Conservation (phyloP, 495 filamentous ascomycete genomes). For the Daldinia concentrica region DNA sequence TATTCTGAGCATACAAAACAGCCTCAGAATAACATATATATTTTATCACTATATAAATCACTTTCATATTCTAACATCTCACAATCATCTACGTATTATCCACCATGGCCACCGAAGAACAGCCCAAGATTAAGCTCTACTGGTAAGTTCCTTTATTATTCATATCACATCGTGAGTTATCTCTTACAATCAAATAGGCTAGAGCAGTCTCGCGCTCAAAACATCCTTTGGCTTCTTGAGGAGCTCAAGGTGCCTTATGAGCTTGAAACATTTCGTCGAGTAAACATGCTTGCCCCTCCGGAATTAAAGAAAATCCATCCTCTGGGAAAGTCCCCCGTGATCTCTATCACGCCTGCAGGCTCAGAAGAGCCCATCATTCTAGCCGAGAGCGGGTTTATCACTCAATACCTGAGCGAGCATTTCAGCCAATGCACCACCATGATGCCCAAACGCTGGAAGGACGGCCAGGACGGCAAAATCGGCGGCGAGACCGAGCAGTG, state of each 20-base stretch:
- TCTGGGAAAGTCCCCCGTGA: conserved; percentile 82
- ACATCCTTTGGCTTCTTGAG: conserved; percentile 89
- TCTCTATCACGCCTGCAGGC: conserved; percentile 62
- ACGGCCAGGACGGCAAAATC: conserved; percentile 62
- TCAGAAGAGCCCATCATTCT: conserved; percentile 67
- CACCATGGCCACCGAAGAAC: conserved; percentile 44
- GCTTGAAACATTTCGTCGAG: conserved; percentile 76
- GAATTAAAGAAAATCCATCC: conserved; percentile 82
- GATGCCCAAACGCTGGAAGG: conserved; percentile 69
- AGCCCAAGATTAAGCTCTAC: conserved; percentile 77
- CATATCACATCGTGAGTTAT: background rate
- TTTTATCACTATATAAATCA: background rate
- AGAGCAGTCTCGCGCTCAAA: conserved; percentile 79
- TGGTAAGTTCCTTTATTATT: conserved; percentile 61
- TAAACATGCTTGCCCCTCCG: conserved; percentile 68
- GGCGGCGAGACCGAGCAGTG: conserved; percentile 79
- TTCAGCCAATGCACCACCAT: conserved; percentile 64
- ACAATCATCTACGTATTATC: background rate
- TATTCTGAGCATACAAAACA: background rate
- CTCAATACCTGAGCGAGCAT: conserved; percentile 82
- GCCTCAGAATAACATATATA: background rate
- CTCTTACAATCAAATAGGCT: conserved; percentile 62
- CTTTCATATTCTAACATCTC: background rate
- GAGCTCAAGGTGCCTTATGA: conserved; percentile 83
- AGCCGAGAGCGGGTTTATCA: conserved; percentile 81